Percentiles rank a stretch among this genome's conserved stretches.
Evolutionary conservation across 2,329 filamentous ascomycete genomes (phyloP).

Genomic region (Trichoderma aggressivum): DNA sequence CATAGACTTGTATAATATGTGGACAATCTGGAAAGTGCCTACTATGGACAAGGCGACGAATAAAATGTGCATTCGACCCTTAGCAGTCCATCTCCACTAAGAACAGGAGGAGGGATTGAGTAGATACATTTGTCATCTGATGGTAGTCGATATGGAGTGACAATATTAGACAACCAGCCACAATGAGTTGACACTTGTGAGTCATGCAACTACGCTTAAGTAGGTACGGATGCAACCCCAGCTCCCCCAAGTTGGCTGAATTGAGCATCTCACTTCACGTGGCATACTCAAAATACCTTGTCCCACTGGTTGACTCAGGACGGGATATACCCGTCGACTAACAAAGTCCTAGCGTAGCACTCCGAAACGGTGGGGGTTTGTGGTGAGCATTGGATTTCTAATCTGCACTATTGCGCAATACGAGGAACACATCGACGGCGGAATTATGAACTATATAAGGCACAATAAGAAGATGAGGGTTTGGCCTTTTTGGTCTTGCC

Average conservation of each 20-base stretch:
- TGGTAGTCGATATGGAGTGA: background rate
- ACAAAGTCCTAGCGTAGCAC: background rate
- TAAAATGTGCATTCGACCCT: background rate
- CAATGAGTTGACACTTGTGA: background rate
- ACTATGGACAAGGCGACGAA: background rate
- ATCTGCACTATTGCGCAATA: conserved; percentile 3
- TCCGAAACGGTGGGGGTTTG: background rate
- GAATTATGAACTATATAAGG: background rate
- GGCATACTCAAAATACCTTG: background rate
- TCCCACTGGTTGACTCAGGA: background rate
- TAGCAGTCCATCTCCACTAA: background rate
- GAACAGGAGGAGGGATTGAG: background rate
- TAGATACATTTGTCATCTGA: background rate
- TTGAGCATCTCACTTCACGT: background rate
- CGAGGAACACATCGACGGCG: background rate
- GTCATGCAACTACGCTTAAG: background rate
- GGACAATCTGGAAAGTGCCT: background rate
- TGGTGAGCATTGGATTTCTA: background rate
- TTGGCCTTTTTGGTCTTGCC: background rate
- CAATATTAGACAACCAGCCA: background rate
- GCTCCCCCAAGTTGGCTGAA: background rate
- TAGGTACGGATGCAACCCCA: background rate
- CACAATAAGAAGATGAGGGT: background rate
- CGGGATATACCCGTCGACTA: background rate
- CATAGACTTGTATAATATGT: background rate